Evolutionary conservation across 2,329 filamentous ascomycete genomes (phyloP), one percentile per base, ranked within the genome.

Genomic region (Neonectria ditissima): DNA sequence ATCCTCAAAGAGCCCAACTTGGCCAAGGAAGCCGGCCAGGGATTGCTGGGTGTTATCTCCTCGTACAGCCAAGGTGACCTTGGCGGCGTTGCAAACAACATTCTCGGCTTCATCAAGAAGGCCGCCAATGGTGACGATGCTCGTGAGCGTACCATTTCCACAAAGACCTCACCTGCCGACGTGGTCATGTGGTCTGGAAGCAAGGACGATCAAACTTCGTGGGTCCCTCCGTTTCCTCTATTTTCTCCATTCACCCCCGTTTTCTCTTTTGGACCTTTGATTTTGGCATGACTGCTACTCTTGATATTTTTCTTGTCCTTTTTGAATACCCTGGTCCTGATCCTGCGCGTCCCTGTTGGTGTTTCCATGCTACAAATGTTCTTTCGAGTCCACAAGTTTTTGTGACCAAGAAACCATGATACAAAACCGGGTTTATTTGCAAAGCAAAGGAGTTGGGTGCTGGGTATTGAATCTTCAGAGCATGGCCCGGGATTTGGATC

Each of bases 121-220:
- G 94, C 93, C 11, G 91, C 92, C 16, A 88, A 83, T 58, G 94
- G 95, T 71, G 86, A 96, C 62, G 90, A 93, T n/a, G 90, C 91
- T 7, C 91, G 94, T 78, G 87, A 94, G 80, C 91, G 90, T 75
- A 89, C 94, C 53, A 81, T 94, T 69, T 86, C 91, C 69, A 97
- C 95, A 44, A 97, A 97, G 85, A 97, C 95, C 11, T 96, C 92
- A 51, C 92, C 94, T 1, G 96, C 96, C 47, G 96, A 98, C 79
- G 95, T 99, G 47, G 87, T 98, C 77, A 97, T 98, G 93, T 96
- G 94, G 89, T 97, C 93, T 58, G 96, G 96, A 60, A 97, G 93
- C 83, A 98, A 98, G 80, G 96, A 98, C 76, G 89, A 92, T 70
- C 96, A 99, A 81, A 99, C 95, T 74, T 94, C 92, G 90, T 93